phyloP scores from a whole-genome alignment of 2,329 filamentous ascomycete genomes.

The Lachnellula arida region DNA sequence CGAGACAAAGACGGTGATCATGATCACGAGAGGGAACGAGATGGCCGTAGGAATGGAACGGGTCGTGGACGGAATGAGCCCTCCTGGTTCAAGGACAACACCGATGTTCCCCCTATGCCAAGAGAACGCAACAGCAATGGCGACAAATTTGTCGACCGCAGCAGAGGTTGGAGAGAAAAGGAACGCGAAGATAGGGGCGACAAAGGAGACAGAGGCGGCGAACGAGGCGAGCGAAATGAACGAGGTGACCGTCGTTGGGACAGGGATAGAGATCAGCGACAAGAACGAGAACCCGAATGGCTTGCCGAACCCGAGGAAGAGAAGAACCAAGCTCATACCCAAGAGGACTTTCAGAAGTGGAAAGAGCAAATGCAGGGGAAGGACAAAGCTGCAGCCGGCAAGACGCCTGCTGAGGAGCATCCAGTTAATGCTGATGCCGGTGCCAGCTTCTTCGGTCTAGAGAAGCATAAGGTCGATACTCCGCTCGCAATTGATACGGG shows the following conservation, averaged over 20 bases:
- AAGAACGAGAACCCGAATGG: constrained; percentile 87
- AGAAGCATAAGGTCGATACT: constrained; percentile 53
- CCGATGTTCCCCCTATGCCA: constrained; percentile 25
- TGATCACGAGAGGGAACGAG: constrained; percentile 45
- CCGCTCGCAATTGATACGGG: constrained; percentile 55
- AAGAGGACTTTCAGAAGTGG: constrained; percentile 91
- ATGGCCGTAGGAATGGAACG: constrained; percentile 58
- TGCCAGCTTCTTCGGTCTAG: constrained; percentile 32
- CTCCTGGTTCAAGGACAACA: constrained; percentile 63
- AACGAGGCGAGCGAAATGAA: constrained; percentile 12
- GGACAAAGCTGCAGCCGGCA: constrained; percentile 22
- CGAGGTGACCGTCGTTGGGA: constrained; percentile 29
- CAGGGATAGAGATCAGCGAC: constrained; percentile 54
- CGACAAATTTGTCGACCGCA: constrained; percentile 30
- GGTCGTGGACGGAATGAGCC: constrained; percentile 63
- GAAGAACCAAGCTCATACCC: constrained; percentile 67
- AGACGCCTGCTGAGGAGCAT: constrained; percentile 34
- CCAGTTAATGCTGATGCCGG: constrained; percentile 35
- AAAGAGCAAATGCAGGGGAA: constrained; percentile 69
- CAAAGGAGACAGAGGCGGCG: constrained; percentile 9
- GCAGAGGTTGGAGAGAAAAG: constrained; percentile 38
- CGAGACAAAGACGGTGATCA: constrained; percentile 47
- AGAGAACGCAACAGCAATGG: constrained; percentile 32
- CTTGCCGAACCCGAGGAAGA: constrained; percentile 71
- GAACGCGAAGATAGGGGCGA: constrained; percentile 33